phyloP scores from a whole-genome alignment of 805 yeast species.

The Tetrapisispora nanseiensis region DNA sequence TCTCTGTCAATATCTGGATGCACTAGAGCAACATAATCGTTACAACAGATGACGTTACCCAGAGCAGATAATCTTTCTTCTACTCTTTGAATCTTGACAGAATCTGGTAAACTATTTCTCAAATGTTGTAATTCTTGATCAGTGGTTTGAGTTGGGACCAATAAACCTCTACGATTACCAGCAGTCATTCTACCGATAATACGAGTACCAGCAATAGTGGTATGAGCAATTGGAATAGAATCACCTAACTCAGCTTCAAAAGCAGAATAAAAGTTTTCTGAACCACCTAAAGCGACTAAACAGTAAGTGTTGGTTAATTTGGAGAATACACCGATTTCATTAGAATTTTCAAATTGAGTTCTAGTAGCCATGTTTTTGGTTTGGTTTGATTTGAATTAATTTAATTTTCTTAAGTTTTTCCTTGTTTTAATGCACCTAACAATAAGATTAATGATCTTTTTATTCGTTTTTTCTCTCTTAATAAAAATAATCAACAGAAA shows the following conservation, averaged over 20 bases:
- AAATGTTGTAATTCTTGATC: constrained; percentile 97
- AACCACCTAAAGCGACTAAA: constrained; percentile 94
- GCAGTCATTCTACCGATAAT: constrained; percentile 97
- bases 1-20: constrained; percentile 99
- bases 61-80: constrained; percentile 95
- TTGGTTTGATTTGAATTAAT: no score
- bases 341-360: constrained; percentile 76
- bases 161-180: constrained; percentile 93
- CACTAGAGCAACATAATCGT: constrained; percentile 96
- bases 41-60: constrained; percentile 97
- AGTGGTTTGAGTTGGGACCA: constrained; percentile 95
- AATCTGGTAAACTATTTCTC: constrained; percentile 91
- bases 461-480: no score
- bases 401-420: no score
- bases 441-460: no score
- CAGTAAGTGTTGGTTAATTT: constrained; percentile 94
- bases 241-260: constrained; percentile 97
- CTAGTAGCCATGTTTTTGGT: constrained; percentile 60
- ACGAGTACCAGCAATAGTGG: constrained; percentile 97
- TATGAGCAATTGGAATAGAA: constrained; percentile 90
- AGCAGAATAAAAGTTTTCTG: constrained; percentile 79
- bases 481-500: no score
- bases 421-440: no score
- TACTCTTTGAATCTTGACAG: constrained; percentile 91
- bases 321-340: constrained; percentile 89